A percentile compares a stretch with the other conserved stretches of the same genome.
These are phyloP conservation scores for Calonectria leucothoes DNA, from an alignment of 2,329 filamentous ascomycete genomes.

Conservation along the genomic window DNA sequence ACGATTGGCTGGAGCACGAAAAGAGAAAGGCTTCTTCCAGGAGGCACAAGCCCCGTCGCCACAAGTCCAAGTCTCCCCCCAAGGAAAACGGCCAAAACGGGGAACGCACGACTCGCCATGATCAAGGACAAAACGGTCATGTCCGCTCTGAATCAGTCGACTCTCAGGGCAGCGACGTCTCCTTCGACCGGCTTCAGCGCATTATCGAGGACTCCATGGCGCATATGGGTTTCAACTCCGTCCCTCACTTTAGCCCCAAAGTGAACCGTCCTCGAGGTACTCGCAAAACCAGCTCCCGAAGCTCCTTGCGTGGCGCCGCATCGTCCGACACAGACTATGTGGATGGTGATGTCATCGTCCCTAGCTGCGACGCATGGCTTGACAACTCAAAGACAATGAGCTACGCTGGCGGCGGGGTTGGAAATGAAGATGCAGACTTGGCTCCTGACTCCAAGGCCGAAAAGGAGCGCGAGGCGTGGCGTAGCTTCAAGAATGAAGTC, in stretches of 20 bases:
- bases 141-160: conserved; percentile 66
- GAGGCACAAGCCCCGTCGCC: conserved; percentile 52
- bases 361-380: conserved; percentile 83
- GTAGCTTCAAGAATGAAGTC: conserved; percentile 91
- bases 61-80: conserved; percentile 54
- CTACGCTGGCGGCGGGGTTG: conserved; percentile 67
- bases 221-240: conserved; percentile 59
- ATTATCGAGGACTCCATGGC: conserved; percentile 79
- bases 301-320: conserved; percentile 58
- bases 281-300: conserved; percentile 43
- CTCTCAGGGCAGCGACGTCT: conserved; percentile 76
- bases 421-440: conserved; percentile 52
- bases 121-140: conserved; percentile 37
- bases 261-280: conserved; percentile 55
- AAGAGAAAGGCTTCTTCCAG: conserved; percentile 70
- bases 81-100: conserved; percentile 37
- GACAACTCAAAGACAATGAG: conserved; percentile 92
- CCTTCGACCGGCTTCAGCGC: conserved; percentile 82
- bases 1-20: conserved; percentile 87
- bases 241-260: conserved; percentile 58
- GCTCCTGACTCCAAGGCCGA: conserved; percentile 57
- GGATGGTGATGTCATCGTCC: conserved; percentile 86
- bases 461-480: conserved; percentile 83
- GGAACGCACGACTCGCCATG: conserved; percentile 22
- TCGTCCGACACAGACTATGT: conserved; percentile 89